Conservation (phyloP, 768 basidiomycete genomes). For the Suillus luteus region DNA sequence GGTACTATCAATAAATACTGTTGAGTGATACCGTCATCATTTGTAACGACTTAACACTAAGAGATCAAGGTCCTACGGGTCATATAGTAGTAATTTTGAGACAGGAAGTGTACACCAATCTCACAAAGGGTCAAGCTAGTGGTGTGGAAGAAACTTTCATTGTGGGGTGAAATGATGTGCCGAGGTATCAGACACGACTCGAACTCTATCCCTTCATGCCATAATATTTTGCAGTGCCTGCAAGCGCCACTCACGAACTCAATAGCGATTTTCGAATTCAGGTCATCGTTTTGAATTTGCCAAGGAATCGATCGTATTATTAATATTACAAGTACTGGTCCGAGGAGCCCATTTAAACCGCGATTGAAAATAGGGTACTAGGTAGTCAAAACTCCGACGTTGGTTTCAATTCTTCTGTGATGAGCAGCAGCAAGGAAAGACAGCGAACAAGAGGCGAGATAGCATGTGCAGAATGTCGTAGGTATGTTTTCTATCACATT, state of each 20-base stretch:
- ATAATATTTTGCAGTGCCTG: not conserved
- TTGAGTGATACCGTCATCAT: not conserved
- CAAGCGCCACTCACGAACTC: not conserved
- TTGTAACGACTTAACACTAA: not conserved
- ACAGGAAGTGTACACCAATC: not conserved
- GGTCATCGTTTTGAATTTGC: not conserved
- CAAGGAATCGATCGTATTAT: not conserved
- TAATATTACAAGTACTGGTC: not conserved
- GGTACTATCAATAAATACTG: not conserved
- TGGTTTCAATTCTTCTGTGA: conserved; percentile 5
- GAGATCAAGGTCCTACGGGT: not conserved
- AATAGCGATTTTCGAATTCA: not conserved
- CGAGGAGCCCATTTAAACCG: conserved; percentile 16
- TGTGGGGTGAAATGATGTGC: not conserved
- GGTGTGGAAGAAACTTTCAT: not conserved
- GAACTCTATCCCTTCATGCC: conserved; percentile 4
- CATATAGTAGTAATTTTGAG: too few species aligned
- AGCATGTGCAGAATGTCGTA: conserved; percentile 35
- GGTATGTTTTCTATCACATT: conserved; percentile 18
- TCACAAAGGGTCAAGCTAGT: not conserved
- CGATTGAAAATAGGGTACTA: not conserved
- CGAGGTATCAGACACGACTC: not conserved
- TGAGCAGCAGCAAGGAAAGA: conserved; percentile 24
- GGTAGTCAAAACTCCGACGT: not conserved
- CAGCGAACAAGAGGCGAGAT: conserved; percentile 31